Conservation (phyloP, 768 basidiomycete species). For the Lactifluus pinguis region DNA sequence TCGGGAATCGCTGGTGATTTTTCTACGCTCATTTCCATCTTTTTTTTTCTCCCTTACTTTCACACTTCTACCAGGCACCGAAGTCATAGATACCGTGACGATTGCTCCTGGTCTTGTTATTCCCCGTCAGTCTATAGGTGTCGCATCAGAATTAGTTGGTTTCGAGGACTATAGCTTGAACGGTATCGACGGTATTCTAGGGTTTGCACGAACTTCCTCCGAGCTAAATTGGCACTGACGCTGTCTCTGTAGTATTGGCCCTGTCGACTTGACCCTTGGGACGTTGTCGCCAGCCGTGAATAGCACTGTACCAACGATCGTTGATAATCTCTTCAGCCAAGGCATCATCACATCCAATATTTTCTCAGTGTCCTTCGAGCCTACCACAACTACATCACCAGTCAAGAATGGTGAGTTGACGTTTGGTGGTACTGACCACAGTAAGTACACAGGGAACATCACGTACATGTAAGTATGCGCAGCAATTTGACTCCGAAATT, state of each 20-base stretch:
- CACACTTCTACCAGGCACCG: conserved; percentile 15
- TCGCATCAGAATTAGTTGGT: conserved; percentile 38
- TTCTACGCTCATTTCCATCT: no score
- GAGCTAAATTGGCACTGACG: neutral
- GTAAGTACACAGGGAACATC: no score
- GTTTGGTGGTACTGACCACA: no score
- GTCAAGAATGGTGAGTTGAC: no score
- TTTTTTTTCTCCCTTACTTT: neutral
- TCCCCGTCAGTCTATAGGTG: conserved; percentile 53
- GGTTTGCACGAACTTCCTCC: conserved; percentile 30
- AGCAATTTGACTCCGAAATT: no score
- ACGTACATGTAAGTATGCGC: no score
- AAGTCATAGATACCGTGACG: conserved; percentile 43
- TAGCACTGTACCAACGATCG: conserved; percentile 43
- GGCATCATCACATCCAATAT: conserved; percentile 20
- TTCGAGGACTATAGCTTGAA: conserved; percentile 35
- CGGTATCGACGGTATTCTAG: conserved; percentile 64
- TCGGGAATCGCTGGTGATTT: no score
- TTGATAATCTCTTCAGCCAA: conserved; percentile 25
- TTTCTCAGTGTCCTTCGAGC: conserved; percentile 13
- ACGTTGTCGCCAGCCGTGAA: conserved; percentile 23
- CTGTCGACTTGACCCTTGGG: conserved; percentile 42
- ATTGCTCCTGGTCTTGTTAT: conserved; percentile 43
- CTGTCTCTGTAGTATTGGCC: conserved; percentile 42
- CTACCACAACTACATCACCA: no score